These are phyloP conservation scores for Schwanniomyces etchellsii DNA, from an alignment of 1,139 yeast genomes.

Conservation along the genomic window DNA sequence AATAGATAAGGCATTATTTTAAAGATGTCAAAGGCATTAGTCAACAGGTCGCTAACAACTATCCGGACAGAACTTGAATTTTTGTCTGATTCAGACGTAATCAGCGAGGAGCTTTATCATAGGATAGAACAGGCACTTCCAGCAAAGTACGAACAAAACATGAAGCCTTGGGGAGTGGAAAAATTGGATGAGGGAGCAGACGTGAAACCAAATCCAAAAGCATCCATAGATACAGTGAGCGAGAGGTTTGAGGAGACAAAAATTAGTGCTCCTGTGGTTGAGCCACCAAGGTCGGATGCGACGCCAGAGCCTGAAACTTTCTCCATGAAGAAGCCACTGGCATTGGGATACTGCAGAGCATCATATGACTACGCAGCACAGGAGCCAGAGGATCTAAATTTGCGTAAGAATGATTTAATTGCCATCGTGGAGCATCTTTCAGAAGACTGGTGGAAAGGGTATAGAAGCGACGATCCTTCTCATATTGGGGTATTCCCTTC, in stretches of 20 bases:
- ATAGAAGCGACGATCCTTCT: constrained; percentile 28
- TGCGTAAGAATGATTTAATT: constrained; percentile 63
- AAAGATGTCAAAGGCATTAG: constrained; percentile 50
- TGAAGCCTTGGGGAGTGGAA: constrained; percentile 45
- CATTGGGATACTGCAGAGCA: constrained; percentile 51
- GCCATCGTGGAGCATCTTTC: constrained; percentile 70
- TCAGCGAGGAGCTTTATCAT: constrained; percentile 52
- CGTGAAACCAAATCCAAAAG: constrained; percentile 12
- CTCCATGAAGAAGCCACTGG: constrained; percentile 9
- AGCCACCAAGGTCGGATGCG: constrained; percentile 11
- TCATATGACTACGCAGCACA: constrained; percentile 62
- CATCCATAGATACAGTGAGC: constrained; percentile 11
- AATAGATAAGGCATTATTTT: not conserved
- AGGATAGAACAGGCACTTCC: constrained; percentile 55
- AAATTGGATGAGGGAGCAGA: constrained; percentile 20
- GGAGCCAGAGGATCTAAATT: constrained; percentile 66
- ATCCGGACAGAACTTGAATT: constrained; percentile 79
- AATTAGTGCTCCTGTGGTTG: constrained; percentile 15
- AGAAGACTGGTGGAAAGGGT: constrained; percentile 91
- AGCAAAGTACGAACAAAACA: constrained; percentile 48
- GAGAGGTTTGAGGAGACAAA: constrained; percentile 17
- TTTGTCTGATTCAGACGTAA: constrained; percentile 69
- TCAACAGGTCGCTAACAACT: constrained; percentile 74
- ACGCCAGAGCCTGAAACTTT: constrained; percentile 8
- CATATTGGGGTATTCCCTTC: constrained; percentile 83